Conservation (phyloP, 805 yeast species). For the Kodamaea fukazawae region DNA sequence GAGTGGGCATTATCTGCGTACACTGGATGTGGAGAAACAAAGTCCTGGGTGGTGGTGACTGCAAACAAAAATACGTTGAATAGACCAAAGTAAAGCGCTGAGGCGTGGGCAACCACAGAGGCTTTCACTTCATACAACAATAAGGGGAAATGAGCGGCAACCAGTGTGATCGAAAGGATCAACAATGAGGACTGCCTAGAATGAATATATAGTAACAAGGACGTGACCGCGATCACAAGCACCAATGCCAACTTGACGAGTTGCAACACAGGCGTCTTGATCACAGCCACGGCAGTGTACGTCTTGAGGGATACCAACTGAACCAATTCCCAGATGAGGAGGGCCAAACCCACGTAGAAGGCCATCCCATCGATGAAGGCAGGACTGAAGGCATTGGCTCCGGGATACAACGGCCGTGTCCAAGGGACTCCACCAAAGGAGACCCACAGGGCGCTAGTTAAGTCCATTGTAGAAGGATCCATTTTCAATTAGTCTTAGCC, state of each 20-base stretch:
- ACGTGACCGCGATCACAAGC: neutral
- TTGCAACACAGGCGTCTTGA: conserved; percentile 11
- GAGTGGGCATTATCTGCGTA: conserved; percentile 1
- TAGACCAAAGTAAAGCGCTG: conserved; percentile 24
- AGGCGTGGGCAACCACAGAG: conserved; percentile 20
- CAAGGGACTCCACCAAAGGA: neutral
- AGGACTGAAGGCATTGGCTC: conserved; percentile 22
- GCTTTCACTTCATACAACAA: conserved; percentile 22
- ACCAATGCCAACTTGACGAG: conserved; percentile 2
- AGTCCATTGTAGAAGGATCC: too few relatives aligned
- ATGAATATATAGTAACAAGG: neutral
- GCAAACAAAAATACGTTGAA: conserved; percentile 10
- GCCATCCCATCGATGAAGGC: conserved; percentile 18
- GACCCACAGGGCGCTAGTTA: neutral
- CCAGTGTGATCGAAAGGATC: neutral
- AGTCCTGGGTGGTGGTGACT: conserved; percentile 18
- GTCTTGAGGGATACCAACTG: conserved; percentile 17
- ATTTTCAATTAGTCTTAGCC: too few relatives aligned
- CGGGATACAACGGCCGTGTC: conserved; percentile 1
- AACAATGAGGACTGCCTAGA: conserved; percentile 2
- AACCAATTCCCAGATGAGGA: conserved; percentile 13
- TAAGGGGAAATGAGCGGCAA: conserved; percentile 19
- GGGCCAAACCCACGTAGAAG: conserved; percentile 8
- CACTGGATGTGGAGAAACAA: conserved; percentile 18
- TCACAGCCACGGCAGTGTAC: conserved; percentile 14